These are phyloP conservation scores for Monilinia fructicola DNA, from an alignment of 2,329 filamentous ascomycete genomes.

Conservation along the genomic window DNA sequence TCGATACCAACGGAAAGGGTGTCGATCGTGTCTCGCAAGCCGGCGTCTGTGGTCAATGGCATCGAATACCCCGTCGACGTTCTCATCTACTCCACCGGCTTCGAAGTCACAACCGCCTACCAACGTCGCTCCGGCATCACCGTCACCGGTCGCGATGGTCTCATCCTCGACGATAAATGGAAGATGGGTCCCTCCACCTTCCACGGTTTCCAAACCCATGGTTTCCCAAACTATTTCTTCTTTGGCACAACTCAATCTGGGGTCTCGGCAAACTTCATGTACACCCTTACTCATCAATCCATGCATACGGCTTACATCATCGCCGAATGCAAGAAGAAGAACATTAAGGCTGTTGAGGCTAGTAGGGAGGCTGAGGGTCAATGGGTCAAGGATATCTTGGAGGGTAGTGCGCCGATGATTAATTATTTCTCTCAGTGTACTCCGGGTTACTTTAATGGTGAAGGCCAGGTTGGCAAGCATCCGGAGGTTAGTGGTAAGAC, in stretches of 20 bases:
- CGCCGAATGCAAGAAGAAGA: slow-evolving; percentile 1
- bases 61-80: slow-evolving; percentile 52
- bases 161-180: slow-evolving; percentile 20
- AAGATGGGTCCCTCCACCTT: slow-evolving; percentile 12
- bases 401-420: slow-evolving; percentile 5
- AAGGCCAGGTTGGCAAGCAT: slow-evolving; percentile 12
- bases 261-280: slow-evolving; percentile 23
- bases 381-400: slow-evolving; percentile 14
- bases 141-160: not conserved
- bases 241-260: slow-evolving; percentile 19
- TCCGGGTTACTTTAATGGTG: slow-evolving; percentile 21
- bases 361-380: slow-evolving; percentile 2
- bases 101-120: slow-evolving; percentile 47
- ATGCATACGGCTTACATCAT: slow-evolving; percentile 18
- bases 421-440: slow-evolving; percentile 11
- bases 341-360: slow-evolving; percentile 14
- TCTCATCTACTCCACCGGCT: slow-evolving; percentile 59
- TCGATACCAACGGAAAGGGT: slow-evolving; percentile 51
- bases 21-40: slow-evolving; percentile 43
- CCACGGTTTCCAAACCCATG: slow-evolving; percentile 19
- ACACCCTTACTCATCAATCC: slow-evolving; percentile 3
- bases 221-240: slow-evolving; percentile 22
- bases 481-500: not conserved
- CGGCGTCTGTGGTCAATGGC: slow-evolving; percentile 48
- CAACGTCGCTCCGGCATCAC: slow-evolving; percentile 18